phyloP scores from a whole-genome alignment of 176 grass and related monocot genomes.

The Otatea glauca region DNA sequence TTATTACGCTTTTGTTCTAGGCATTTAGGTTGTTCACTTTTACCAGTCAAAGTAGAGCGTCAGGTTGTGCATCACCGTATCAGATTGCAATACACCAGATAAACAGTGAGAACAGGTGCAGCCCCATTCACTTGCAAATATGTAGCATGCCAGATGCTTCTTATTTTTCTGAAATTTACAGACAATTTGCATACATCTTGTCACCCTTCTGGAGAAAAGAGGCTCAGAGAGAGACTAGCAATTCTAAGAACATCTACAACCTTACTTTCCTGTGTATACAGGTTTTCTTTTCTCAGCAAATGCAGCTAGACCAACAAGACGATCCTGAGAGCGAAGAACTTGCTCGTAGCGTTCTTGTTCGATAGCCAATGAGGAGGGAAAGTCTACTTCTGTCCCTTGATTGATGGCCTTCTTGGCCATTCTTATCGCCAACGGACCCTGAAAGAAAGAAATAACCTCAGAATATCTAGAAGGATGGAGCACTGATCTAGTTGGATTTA shows the following conservation, averaged over 20 bases:
- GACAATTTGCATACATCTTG: not conserved
- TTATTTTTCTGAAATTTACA: slow-evolving; percentile 29
- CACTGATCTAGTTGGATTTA: not conserved
- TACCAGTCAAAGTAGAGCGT: not conserved
- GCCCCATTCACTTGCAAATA: slow-evolving; percentile 10
- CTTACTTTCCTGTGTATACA: slow-evolving; percentile 69
- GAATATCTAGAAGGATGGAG: slow-evolving; percentile 11
- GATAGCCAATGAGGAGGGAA: slow-evolving; percentile 52
- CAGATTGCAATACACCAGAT: not conserved
- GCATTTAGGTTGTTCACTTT: not conserved
- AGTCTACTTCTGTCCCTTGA: slow-evolving; percentile 62
- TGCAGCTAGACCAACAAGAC: slow-evolving; percentile 86
- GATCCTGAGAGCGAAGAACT: slow-evolving; percentile 72
- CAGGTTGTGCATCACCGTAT: not conserved
- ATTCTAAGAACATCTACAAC: not conserved
- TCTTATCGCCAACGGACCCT: slow-evolving; percentile 84
- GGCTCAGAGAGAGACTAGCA: not conserved
- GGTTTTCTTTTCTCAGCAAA: slow-evolving; percentile 95
- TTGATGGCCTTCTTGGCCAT: slow-evolving; percentile 94
- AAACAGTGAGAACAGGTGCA: not conserved
- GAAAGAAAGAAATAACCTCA: slow-evolving; percentile 16
- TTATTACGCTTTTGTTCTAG: not conserved
- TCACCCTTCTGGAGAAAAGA: slow-evolving; percentile 5
- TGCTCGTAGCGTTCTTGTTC: slow-evolving; percentile 90
- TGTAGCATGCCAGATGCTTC: slow-evolving; percentile 9